phyloP scores from a whole-genome alignment of 2,329 filamentous ascomycete species.

The Colletotrichum eremochloae region DNA sequence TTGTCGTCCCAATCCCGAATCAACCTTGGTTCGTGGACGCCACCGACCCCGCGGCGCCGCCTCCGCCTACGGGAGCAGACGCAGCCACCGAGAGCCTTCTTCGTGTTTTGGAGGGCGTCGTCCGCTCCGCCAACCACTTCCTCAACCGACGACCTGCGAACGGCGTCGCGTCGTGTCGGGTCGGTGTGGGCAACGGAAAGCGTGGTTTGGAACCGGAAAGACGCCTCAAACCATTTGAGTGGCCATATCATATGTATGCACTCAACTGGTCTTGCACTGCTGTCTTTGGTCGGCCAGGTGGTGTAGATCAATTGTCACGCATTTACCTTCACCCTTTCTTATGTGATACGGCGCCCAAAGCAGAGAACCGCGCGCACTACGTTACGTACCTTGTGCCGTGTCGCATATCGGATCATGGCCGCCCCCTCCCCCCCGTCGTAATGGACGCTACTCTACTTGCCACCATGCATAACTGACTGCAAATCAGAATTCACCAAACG shows the following conservation, averaged over 20 bases:
- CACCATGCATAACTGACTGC: background rate
- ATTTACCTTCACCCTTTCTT: background rate
- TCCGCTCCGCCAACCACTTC: constrained; percentile 1
- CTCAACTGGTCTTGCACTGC: constrained; percentile 11
- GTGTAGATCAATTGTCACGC: background rate
- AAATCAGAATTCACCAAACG: constrained; percentile 4
- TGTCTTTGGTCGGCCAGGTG: background rate
- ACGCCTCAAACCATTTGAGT: constrained; percentile 16
- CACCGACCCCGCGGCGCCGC: background rate
- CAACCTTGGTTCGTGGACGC: background rate
- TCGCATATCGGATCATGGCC: constrained; percentile 9
- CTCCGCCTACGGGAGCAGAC: background rate
- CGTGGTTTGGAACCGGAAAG: background rate
- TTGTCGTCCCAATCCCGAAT: constrained; percentile 4
- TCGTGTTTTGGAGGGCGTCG: constrained; percentile 1
- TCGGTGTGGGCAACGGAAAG: background rate
- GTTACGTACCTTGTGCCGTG: background rate
- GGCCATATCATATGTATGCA: background rate
- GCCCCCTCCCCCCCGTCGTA: background rate
- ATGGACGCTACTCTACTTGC: background rate
- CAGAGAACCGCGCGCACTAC: no score
- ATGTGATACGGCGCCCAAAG: background rate
- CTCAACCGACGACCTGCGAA: background rate
- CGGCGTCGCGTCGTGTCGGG: background rate
- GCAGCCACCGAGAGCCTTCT: background rate